Base-by-base conservation (phyloP, 805 yeast genomes). In the Saccharomyces kudriavzevii region DNA sequence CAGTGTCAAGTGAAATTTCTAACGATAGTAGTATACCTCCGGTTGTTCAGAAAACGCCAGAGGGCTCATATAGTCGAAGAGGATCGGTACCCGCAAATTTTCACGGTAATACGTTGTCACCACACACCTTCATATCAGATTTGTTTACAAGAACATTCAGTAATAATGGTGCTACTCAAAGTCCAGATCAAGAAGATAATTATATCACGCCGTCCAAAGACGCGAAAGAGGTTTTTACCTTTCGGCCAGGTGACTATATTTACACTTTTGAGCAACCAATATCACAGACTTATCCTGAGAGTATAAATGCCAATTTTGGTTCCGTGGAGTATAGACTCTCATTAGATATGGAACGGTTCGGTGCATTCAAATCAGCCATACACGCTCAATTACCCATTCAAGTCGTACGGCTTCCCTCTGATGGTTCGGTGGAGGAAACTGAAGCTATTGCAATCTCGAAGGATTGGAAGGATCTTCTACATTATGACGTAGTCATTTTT, bases 251-350 rank as follows among this genome's bases (percentile, higher is more conserved):
- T 17, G 96, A 89, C 62, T 92, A 94, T 64, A 78, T 89, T 49
- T 92, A 91, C 73, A 86, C 87, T 56, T 92, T 92, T 67, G 98
- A 94, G 68, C 87, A 89, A 52, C 85, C 96, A 4, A 75, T 94
- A 35, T 91, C 87, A 6, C 79, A 91, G 5, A 81, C 87, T 13
- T 73, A 84, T 26, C 97, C 97, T 0, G 99, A 92, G 66, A 66
- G 95, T 0, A 78, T 85, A 2, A 70, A 73, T 29, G 87, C 87
- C 8, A 82, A 89, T 3, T 90, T 89, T 68, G 98, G 98, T 1
- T 74, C 78, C 5, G 95, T 89, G 3, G 61, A 69, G 31, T 92
- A 94, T 69, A 68, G 68, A 48, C 71, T 92, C 49, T 87, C 84
- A 54, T 88, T 91, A 1, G 66, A 69, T 11, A 69, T 92, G 26